Percentiles rank a stretch among this genome's conserved stretches.
These are phyloP conservation scores for Citrus sinensis DNA, from an alignment of 345 rosid genomes.

Conservation along the genomic window DNA sequence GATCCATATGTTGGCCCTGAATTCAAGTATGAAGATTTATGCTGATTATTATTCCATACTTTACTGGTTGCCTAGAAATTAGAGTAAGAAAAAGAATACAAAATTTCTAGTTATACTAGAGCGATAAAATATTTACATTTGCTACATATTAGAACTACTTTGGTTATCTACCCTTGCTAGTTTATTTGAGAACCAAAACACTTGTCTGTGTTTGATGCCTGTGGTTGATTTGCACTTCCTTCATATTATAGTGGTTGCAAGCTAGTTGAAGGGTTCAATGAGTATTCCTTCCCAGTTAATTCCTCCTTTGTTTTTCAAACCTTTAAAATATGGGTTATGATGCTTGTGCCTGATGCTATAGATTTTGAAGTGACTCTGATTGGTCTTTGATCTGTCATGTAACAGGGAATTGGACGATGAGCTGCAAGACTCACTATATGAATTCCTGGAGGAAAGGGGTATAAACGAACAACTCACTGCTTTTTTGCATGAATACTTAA, in stretches of 20 bases:
- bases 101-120: neutral
- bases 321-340: neutral
- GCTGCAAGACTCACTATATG: slow-evolving; percentile 65
- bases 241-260: neutral
- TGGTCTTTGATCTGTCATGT: slow-evolving; percentile 15
- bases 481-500: slow-evolving; percentile 78
- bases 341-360: neutral
- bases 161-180: neutral
- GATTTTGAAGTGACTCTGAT: slow-evolving; percentile 1
- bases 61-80: slow-evolving; percentile 7
- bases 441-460: slow-evolving; percentile 64
- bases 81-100: neutral
- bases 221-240: neutral
- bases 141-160: neutral
- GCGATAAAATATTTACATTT: neutral
- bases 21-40: slow-evolving; percentile 51
- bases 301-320: neutral
- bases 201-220: neutral
- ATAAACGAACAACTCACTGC: slow-evolving; percentile 60
- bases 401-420: slow-evolving; percentile 82
- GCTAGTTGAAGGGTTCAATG: neutral
- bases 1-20: slow-evolving; percentile 62
- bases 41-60: neutral
- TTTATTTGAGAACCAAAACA: slow-evolving; percentile 2
- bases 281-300: neutral